Evolutionary conservation across 192 early-diverging fungal genomes (phyloP), one percentile per base, ranked within the genome.

Genomic region (Pilobolus umbonatus): DNA sequence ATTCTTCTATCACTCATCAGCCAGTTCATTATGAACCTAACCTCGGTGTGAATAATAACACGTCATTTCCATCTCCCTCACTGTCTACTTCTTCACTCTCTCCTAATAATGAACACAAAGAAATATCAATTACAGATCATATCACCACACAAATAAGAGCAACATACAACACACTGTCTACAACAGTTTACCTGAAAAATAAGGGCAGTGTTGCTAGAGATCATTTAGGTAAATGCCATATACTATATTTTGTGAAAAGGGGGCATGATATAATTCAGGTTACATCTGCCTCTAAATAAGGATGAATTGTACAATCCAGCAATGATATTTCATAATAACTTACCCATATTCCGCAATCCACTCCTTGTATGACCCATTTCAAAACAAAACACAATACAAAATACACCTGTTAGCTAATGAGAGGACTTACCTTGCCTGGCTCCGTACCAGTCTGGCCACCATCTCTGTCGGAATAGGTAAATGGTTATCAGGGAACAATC

Each of bases 151-250:
- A n/a, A n/a, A n/a, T n/a, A n/a, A n/a, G n/a, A n/a, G n/a, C 40
- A 2, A 49, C n/a, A n/a, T n/a, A n/a, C n/a, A n/a, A n/a, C n/a
- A n/a, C n/a, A 46, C 22, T 34, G 49, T 22, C 64, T 4, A 34
- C 68, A 7, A 64, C 78, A 2, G 48, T 75, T 11, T 54, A 46
- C 0, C 77, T 89, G 14, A 83, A 89, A 26, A 91, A 88, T 72
- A 87, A 83, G 64, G 84, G 81, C 52, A 86, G 84, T 38, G 85
- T 88, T 25, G 88, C 88, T 42, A 75, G 88, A 63, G 88, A 91
- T 64, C 86, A 91, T 55, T 77, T 90, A 25, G 83, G 78, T 85
- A 75, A 60, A 57, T 48, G 25, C n/a, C 28, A 31, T 29, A 50
- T 29, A 8, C 48, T 50, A 28, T 31, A 34, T 32, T 48, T 26